Evolutionary conservation across 2,329 filamentous ascomycete species (phyloP).

Genomic region (Neofusicoccum umdonicola): DNA sequence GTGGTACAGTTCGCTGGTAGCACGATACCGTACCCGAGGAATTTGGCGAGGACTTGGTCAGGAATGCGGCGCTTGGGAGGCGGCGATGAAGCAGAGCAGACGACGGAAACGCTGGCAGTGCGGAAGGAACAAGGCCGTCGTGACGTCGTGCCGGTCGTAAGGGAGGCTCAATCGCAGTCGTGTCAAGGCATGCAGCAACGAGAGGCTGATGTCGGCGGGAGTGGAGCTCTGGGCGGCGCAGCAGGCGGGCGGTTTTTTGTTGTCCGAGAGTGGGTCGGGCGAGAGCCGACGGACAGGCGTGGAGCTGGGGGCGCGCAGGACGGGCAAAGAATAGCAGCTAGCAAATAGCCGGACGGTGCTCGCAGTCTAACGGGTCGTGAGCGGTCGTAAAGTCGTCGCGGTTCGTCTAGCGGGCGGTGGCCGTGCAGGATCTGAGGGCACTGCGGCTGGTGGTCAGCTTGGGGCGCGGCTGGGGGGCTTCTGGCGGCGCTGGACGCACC

Average conservation of each 20-base stretch:
- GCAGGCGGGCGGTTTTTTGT: constrained; percentile 15
- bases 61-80: constrained; percentile 19
- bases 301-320: constrained; percentile 14
- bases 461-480: background rate
- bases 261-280: constrained; percentile 12
- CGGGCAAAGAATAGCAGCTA: constrained; percentile 16
- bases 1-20: constrained; percentile 25
- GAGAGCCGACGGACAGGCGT: constrained; percentile 9
- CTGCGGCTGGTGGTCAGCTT: constrained; percentile 4
- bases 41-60: constrained; percentile 22
- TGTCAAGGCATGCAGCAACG: constrained; percentile 18
- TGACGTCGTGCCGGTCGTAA: constrained; percentile 42
- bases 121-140: constrained; percentile 39
- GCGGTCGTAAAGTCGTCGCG: constrained; percentile 18
- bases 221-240: constrained; percentile 15
- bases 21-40: constrained; percentile 24
- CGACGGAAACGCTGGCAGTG: constrained; percentile 39
- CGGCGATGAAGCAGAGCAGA: constrained; percentile 19
- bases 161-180: constrained; percentile 31
- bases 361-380: constrained; percentile 16
- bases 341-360: constrained; percentile 15
- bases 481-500: constrained; percentile 8
- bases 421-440: constrained; percentile 13
- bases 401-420: background rate
- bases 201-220: constrained; percentile 3